Base-by-base conservation (phyloP, 2,329 filamentous ascomycete species). In the Arthrobotrys pseudoclavata region DNA sequence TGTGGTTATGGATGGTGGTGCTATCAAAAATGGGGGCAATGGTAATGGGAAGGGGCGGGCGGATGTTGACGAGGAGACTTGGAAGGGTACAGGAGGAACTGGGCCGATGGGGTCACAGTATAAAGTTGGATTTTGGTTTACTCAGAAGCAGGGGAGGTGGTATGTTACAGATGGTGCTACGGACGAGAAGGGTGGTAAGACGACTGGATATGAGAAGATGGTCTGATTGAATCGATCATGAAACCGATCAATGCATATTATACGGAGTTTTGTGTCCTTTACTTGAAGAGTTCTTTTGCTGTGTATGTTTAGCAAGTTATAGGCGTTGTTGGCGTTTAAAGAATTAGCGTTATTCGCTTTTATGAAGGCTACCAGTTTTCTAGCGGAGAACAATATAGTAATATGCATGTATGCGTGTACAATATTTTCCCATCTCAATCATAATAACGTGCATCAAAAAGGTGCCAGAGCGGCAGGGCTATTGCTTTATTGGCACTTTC, bases 101-200 rank as follows among this genome's bases (percentile, higher is more conserved):
- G 74, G 74, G 0, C 74, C 74, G 7, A 48, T 70, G 31, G 74
- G 74, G 9, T 55, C 45, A 12, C 74, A 77, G 37, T 77, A 77
- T 45, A 77, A 77, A 24, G 74, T 77, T 52, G 74, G 74, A 6
- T 77, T 77, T 48, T 77, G 74, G 74, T 77, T 77, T 50, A 77
- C 74, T 0, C 62, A 77, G 26, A 71, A 66, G 34, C 18, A 29
- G 1, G 74, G 74, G 7, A 55, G 74, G 15, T 77, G 74, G 74
- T 77, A 77, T 42, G 74, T 77, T 61, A 77, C 74, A 1, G 74
- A 77, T 42, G 53, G 45, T 20, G 18, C 26, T 15, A 24, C 6
- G 6, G 47, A 29, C 26, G 60, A 53, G 60, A 70, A 69, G 22
- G n/a, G 50, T 5, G 18, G 18, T 24, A 63, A 57, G 48, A 22